Conservation (phyloP, 768 basidiomycete species). For the Boletus barrowsii region DNA sequence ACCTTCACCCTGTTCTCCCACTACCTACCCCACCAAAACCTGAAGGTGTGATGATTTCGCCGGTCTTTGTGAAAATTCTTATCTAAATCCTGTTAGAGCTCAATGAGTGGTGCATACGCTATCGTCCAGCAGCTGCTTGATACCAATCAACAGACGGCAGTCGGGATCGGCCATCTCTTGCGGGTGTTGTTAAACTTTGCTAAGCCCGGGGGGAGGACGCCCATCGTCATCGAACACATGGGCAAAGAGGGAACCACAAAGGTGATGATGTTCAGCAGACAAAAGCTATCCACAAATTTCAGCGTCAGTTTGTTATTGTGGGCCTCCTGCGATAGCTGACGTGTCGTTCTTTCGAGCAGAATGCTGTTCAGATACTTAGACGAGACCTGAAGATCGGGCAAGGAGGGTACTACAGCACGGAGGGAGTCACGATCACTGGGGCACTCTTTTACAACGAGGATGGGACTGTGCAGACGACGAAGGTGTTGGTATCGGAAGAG, state of each 20-base stretch:
- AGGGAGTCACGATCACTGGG: not conserved
- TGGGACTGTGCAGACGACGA: not conserved
- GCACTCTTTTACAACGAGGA: conserved; percentile 7
- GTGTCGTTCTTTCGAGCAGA: not conserved
- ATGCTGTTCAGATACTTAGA: not conserved
- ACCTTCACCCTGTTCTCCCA: conserved; percentile 17
- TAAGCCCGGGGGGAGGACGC: not conserved
- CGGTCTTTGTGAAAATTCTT: not conserved
- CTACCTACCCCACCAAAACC: not conserved
- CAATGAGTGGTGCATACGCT: conserved; percentile 6
- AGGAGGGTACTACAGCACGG: not conserved
- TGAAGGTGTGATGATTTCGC: not conserved
- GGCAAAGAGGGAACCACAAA: not conserved
- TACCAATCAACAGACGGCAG: not conserved
- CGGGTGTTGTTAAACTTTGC: conserved; percentile 41
- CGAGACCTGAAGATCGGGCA: not conserved
- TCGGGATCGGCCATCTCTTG: conserved; percentile 47
- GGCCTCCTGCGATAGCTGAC: not conserved
- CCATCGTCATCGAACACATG: conserved; percentile 6
- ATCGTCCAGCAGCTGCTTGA: conserved; percentile 6
- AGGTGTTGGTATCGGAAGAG: not conserved
- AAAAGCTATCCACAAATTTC: not conserved
- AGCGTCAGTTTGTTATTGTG: not conserved
- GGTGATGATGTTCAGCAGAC: conserved; percentile 11
- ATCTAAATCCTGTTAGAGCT: not conserved